Percentiles rank a stretch among this genome's conserved stretches.
Evolutionary conservation across 2,329 filamentous ascomycete species (phyloP).

Genomic region (Clonostachys chloroleuca): DNA sequence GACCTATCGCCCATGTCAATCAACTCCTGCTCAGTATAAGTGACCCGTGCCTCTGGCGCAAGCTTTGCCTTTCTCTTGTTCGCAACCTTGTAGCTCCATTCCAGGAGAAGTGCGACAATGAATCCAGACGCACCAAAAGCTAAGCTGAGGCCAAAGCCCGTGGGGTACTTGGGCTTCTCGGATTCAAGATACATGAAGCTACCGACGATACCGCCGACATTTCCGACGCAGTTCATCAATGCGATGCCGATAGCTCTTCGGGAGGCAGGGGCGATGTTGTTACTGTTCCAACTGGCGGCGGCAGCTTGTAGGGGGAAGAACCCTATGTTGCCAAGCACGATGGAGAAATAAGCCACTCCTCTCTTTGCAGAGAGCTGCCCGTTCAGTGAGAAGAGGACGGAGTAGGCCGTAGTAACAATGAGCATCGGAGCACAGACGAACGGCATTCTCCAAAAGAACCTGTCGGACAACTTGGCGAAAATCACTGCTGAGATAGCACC

Average conservation of each 20-base stretch:
- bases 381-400: conserved; percentile 51
- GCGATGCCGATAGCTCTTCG: conserved; percentile 7
- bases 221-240: conserved; percentile 6
- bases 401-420: conserved; percentile 59
- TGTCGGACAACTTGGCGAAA: conserved; percentile 63
- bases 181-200: conserved; percentile 10
- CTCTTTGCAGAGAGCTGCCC: conserved; percentile 34
- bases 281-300: conserved; percentile 2
- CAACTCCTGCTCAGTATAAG: background rate
- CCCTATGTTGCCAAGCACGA: conserved; percentile 63
- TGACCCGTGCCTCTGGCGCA: conserved; percentile 5
- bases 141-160: conserved; percentile 19
- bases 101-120: conserved; percentile 13
- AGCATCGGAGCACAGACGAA: conserved; percentile 60
- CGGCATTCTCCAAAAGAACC: conserved; percentile 57
- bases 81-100: conserved; percentile 12
- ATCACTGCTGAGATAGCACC: conserved; percentile 59
- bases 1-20: background rate
- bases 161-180: conserved; percentile 16
- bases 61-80: conserved; percentile 12
- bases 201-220: conserved; percentile 5
- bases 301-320: conserved; percentile 51
- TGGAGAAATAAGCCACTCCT: conserved; percentile 60
- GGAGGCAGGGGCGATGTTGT: conserved; percentile 8
- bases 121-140: conserved; percentile 15